Percentiles rank a stretch among this genome's conserved stretches.
phyloP scores from a whole-genome alignment of 768 basidiomycete genomes.

The Neoboletus brunneissimus region DNA sequence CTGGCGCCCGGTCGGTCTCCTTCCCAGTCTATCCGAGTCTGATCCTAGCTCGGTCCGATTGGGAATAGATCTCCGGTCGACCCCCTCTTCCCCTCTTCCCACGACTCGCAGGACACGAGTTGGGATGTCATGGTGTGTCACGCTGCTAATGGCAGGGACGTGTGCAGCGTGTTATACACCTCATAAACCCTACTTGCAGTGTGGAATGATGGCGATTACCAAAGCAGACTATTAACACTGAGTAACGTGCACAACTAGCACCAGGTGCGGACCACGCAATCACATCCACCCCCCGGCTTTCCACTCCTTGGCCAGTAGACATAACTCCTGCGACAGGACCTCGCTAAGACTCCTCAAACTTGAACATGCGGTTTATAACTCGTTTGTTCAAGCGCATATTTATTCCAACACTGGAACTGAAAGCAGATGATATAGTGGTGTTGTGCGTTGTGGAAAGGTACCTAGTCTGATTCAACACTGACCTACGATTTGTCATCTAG shows the following conservation, averaged over 20 bases:
- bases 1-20: no score
- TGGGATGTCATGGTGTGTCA: no score
- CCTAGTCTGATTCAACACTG: not conserved
- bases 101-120: no score
- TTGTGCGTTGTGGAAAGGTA: constrained; percentile 11
- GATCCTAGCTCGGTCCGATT: no score
- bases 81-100: no score
- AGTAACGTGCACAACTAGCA: not conserved
- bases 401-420: not conserved
- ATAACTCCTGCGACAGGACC: not conserved
- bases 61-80: no score
- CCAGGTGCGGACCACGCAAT: not conserved
- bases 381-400: not conserved
- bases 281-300: not conserved
- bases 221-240: not conserved
- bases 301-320: no score
- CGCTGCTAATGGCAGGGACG: no score
- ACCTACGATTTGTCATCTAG: constrained; percentile 4
- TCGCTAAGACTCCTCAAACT: not conserved
- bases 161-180: no score
- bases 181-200: not conserved
- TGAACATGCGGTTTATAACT: not conserved
- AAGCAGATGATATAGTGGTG: constrained; percentile 15
- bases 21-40: no score
- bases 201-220: not conserved